Percentiles rank a stretch among this genome's conserved stretches.
phyloP scores from a whole-genome alignment of 306 rosid species.

The Prosopis cineraria region DNA sequence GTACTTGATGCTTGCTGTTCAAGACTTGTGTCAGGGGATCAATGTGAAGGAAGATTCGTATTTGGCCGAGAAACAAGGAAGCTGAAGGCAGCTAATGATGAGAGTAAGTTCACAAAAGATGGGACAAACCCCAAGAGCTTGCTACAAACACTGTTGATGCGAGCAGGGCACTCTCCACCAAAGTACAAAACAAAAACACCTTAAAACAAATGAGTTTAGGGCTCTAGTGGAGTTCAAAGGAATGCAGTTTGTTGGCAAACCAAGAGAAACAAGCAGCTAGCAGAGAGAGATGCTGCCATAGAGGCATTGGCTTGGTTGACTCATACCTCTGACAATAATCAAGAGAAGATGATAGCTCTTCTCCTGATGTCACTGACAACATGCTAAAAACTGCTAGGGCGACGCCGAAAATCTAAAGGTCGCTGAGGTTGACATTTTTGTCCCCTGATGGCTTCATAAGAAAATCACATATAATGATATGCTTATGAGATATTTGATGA shows the following conservation, averaged over 20 bases:
- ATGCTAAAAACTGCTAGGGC: conserved; percentile 94
- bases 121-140: conserved; percentile 93
- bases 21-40: conserved; percentile 86
- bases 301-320: conserved; percentile 99
- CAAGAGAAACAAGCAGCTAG: conserved; percentile 89
- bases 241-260: conserved; percentile 97
- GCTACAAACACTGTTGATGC: conserved; percentile 88
- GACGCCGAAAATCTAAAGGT: conserved; percentile 73
- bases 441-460: not conserved
- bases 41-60: conserved; percentile 94
- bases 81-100: conserved; percentile 54
- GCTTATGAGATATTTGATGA: not conserved
- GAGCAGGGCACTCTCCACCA: conserved; percentile 97
- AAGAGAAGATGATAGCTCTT: conserved; percentile 57
- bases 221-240: conserved; percentile 96
- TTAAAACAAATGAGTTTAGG: conserved; percentile 91
- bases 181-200: conserved; percentile 94
- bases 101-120: conserved; percentile 72
- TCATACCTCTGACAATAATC: conserved; percentile 73
- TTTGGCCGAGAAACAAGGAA: conserved; percentile 85
- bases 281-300: conserved; percentile 95
- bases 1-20: conserved; percentile 82
- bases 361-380: conserved; percentile 86
- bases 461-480: not conserved
- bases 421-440: conserved; percentile 42